Evolutionary conservation across 2,329 filamentous ascomycete genomes (phyloP).

Genomic region (Sporothrix curviconia): DNA sequence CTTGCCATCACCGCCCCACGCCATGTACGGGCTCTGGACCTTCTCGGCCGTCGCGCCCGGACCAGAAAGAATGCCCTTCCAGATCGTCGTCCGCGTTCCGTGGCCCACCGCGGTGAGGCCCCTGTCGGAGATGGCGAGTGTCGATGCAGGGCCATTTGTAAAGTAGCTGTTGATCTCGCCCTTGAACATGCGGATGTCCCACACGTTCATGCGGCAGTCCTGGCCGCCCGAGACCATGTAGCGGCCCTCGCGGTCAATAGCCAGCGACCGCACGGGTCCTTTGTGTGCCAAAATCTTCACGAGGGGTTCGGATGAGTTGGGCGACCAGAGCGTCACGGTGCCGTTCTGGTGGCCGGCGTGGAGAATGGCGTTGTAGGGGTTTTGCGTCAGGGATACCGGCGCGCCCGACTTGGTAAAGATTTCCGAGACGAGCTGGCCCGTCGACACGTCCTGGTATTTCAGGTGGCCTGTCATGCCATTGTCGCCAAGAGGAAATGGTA

Average conservation of each 20-base stretch:
- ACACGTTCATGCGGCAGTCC: conserved; percentile 21
- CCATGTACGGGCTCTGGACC: conserved; percentile 83
- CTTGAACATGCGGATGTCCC: conserved; percentile 45
- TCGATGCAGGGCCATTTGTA: conserved; percentile 72
- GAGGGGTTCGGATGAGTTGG: conserved; percentile 76
- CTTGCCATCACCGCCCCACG: conserved; percentile 81
- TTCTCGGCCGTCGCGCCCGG: conserved; percentile 65
- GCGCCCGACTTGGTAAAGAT: conserved; percentile 78
- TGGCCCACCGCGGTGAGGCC: conserved; percentile 84
- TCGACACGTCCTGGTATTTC: conserved; percentile 93
- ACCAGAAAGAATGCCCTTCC: conserved; percentile 63
- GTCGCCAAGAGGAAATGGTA: conserved; percentile 94
- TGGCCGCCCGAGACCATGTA: conserved; percentile 35
- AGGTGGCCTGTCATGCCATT: conserved; percentile 73
- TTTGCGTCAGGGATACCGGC: conserved; percentile 77
- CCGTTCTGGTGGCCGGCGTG: conserved; percentile 94
- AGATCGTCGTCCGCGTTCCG: conserved; percentile 83
- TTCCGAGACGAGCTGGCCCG: conserved; percentile 80
- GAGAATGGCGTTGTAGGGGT: conserved; percentile 85
- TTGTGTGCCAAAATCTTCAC: conserved; percentile 87
- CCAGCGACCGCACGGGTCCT: conserved; percentile 79
- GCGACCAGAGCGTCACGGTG: conserved; percentile 90
- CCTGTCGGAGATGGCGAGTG: conserved; percentile 81
- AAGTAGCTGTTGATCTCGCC: conserved; percentile 80
- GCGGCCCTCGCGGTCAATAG: conserved; percentile 79